Percentiles rank a stretch among this genome's conserved stretches.
Evolutionary conservation across 2,329 filamentous ascomycete genomes (phyloP).

Genomic region (Phialemoniopsis sp.): DNA sequence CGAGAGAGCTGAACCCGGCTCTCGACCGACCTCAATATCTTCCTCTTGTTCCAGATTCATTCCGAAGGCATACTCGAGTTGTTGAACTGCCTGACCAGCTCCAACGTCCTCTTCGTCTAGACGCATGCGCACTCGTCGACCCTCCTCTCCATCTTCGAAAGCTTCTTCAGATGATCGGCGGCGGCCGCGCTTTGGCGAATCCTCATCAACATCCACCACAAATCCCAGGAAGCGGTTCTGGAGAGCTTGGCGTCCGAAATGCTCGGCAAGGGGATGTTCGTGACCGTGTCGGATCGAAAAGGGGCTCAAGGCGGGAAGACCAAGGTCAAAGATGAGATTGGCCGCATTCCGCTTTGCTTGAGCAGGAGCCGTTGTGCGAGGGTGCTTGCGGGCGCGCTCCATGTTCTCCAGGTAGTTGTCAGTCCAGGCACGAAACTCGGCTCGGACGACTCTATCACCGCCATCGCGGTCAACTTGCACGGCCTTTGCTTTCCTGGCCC

Average conservation of each 20-base stretch:
- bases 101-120: constrained; percentile 14
- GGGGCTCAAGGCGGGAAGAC: constrained; percentile 10
- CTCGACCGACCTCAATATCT: constrained; percentile 64
- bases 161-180: constrained; percentile 40
- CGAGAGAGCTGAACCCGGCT: constrained; percentile 60
- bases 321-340: constrained; percentile 9
- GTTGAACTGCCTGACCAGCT: constrained; percentile 10
- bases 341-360: constrained; percentile 8
- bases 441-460: background rate
- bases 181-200: constrained; percentile 15
- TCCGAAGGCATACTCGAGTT: constrained; percentile 17
- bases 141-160: constrained; percentile 26
- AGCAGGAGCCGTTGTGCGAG: constrained; percentile 1
- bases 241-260: constrained; percentile 10
- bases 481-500: no score
- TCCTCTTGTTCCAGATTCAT: constrained; percentile 30
- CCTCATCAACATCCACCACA: constrained; percentile 10
- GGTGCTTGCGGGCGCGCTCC: constrained; percentile 2
- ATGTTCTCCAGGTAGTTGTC: constrained; percentile 11
- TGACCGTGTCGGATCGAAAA: background rate
- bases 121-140: constrained; percentile 32
- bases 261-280: constrained; percentile 6
- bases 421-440: constrained; percentile 8
- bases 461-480: no score
- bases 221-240: constrained; percentile 5